A percentile compares a stretch with the other conserved stretches of the same genome.
phyloP scores from a whole-genome alignment of 768 basidiomycete genomes.

The Leccinum incarnatum region DNA sequence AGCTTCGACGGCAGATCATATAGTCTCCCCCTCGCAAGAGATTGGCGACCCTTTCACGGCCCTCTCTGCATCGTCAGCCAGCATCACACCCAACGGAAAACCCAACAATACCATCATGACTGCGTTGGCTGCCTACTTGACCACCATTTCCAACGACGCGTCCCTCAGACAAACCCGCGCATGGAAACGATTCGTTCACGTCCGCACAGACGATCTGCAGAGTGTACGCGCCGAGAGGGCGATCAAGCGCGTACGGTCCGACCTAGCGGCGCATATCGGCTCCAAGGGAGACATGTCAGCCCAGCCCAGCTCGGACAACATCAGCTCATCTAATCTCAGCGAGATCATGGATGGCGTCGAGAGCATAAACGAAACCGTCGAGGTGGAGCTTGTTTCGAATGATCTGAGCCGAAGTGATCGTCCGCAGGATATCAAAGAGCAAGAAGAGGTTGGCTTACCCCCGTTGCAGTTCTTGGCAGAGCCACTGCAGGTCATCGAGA shows the following conservation, averaged over 20 bases:
- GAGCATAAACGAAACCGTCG: conserved; percentile 28
- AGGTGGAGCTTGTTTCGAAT: conserved; percentile 20
- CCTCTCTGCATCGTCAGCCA: conserved; percentile 33
- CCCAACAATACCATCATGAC: conserved; percentile 53
- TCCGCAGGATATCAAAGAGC: conserved; percentile 28
- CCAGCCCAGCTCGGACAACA: conserved; percentile 20
- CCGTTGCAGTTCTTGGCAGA: conserved; percentile 7
- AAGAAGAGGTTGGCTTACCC: conserved; percentile 14
- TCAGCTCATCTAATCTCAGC: conserved; percentile 33
- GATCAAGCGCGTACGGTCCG: conserved; percentile 83
- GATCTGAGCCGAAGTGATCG: conserved; percentile 15
- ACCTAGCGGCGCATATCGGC: conserved; percentile 70
- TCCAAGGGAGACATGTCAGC: conserved; percentile 31
- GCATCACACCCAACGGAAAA: conserved; percentile 19
- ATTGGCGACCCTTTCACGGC: conserved; percentile 59
- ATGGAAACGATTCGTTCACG: conserved; percentile 86
- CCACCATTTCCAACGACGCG: conserved; percentile 67
- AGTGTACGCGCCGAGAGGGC: conserved; percentile 84
- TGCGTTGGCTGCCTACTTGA: conserved; percentile 76
- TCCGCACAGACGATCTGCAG: conserved; percentile 84
- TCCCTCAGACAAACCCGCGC: conserved; percentile 59
- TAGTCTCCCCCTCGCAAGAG: conserved; percentile 54
- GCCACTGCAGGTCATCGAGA: conserved; percentile 17
- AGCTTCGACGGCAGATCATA: conserved; percentile 33
- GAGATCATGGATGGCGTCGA: conserved; percentile 32